Evolutionary conservation across 106 monocot genomes (phyloP).

Genomic region (Dendrobium huoshanense): DNA sequence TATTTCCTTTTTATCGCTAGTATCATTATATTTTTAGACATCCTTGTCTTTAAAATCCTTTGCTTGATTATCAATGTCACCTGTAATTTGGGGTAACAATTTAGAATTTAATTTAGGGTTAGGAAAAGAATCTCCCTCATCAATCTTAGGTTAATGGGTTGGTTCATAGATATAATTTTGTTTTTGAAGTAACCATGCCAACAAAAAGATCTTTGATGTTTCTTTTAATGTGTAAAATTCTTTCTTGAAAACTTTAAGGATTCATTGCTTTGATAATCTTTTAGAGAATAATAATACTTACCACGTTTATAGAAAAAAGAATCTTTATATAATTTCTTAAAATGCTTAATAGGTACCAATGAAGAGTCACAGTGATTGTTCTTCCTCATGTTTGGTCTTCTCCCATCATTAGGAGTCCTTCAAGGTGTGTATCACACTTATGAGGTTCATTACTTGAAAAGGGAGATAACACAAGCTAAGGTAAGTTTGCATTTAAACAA

Average conservation of each 20-base stretch:
- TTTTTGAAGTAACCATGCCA: background rate
- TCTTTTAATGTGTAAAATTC: background rate
- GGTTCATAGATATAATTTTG: background rate
- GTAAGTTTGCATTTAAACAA: background rate
- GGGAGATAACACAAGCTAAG: background rate
- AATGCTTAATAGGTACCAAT: background rate
- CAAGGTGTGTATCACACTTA: background rate
- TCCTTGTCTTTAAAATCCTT: too few relatives aligned
- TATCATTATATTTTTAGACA: too few relatives aligned
- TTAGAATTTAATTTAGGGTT: background rate
- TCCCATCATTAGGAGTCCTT: too few relatives aligned
- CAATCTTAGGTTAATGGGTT: background rate
- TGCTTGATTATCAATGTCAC: too few relatives aligned
- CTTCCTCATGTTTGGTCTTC: background rate
- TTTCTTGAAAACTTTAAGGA: background rate
- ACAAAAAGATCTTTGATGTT: background rate
- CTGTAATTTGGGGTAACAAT: background rate
- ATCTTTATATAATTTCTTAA: background rate
- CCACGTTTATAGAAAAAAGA: background rate
- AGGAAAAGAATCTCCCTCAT: background rate
- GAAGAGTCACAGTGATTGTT: background rate
- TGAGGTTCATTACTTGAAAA: background rate
- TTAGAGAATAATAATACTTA: background rate
- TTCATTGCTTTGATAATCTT: background rate
- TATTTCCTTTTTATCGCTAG: too few relatives aligned